Evolutionary conservation across 73 alveolate species (phyloP).

Genomic region (Tetrahymena malaccensis): DNA sequence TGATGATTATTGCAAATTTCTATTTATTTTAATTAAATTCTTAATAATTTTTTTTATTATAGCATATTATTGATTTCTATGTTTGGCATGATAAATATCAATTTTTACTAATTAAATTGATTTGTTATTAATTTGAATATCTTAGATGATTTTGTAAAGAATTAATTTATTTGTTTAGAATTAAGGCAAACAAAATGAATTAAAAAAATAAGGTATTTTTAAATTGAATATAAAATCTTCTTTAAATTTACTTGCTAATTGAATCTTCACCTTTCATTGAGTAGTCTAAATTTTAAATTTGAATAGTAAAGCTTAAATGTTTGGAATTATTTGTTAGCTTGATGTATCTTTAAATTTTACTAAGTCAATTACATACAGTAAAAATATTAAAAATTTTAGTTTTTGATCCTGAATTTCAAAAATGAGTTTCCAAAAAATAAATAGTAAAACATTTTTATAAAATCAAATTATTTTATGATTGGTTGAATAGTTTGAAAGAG

Average conservation of each 20-base stretch:
- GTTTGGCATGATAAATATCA: background rate
- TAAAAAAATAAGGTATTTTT: too few relatives aligned
- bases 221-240: background rate
- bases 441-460: background rate
- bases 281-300: background rate
- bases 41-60: background rate
- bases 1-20: background rate
- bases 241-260: background rate
- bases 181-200: too few relatives aligned
- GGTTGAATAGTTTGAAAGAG: too few relatives aligned
- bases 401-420: too few relatives aligned
- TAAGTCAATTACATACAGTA: background rate
- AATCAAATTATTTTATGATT: too few relatives aligned
- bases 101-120: background rate
- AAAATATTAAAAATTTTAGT: background rate
- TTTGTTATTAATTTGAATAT: background rate
- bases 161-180: too few relatives aligned
- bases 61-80: background rate
- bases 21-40: background rate
- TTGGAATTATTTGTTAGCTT: background rate
- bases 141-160: too few relatives aligned
- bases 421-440: too few relatives aligned
- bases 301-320: background rate
- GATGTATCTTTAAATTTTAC: background rate
- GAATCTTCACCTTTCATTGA: background rate